phyloP scores from a whole-genome alignment of 1,139 yeast genomes.

The Taphrina confusa region DNA sequence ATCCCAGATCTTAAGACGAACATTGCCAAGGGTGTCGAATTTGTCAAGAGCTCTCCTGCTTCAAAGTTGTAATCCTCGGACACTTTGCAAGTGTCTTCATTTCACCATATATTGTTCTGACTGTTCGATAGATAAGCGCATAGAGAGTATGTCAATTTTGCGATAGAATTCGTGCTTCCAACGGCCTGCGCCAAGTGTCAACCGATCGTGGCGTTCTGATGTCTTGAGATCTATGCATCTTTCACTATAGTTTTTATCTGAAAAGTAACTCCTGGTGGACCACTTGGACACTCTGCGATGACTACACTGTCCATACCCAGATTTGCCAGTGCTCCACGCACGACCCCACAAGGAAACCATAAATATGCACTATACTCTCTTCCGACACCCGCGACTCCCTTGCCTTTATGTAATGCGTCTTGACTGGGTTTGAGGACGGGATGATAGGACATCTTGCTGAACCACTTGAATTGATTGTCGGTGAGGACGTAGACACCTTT shows the following conservation, averaged over 20 bases:
- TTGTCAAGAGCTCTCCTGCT: slow-evolving; percentile 26
- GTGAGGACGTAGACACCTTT: slow-evolving; percentile 71
- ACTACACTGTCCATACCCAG: slow-evolving; percentile 52
- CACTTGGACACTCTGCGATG: slow-evolving; percentile 40
- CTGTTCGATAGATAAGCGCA: slow-evolving; percentile 2
- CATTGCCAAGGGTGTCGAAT: slow-evolving; percentile 62
- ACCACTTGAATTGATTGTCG: slow-evolving; percentile 63
- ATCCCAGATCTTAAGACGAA: slow-evolving; percentile 55
- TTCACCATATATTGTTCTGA: slow-evolving; percentile 1
- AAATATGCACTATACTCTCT: slow-evolving; percentile 49
- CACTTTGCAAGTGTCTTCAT: slow-evolving; percentile 2
- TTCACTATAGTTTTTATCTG: slow-evolving; percentile 59
- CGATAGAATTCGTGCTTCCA: not conserved
- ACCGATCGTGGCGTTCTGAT: not conserved
- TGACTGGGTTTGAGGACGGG: slow-evolving; percentile 42
- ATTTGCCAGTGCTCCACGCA: slow-evolving; percentile 73
- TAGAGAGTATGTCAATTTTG: slow-evolving; percentile 1
- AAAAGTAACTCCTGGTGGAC: slow-evolving; percentile 67
- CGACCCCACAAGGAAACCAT: slow-evolving; percentile 81
- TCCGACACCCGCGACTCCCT: slow-evolving; percentile 36
- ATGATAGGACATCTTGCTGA: slow-evolving; percentile 59
- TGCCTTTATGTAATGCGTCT: slow-evolving; percentile 55
- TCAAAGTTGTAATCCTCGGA: slow-evolving; percentile 33
- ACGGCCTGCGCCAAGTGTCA: not conserved
- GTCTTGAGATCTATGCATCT: not conserved